These are phyloP conservation scores for Plasmodium coatneyi DNA, from an alignment of 169 alveolate species.

Conservation along the genomic window DNA sequence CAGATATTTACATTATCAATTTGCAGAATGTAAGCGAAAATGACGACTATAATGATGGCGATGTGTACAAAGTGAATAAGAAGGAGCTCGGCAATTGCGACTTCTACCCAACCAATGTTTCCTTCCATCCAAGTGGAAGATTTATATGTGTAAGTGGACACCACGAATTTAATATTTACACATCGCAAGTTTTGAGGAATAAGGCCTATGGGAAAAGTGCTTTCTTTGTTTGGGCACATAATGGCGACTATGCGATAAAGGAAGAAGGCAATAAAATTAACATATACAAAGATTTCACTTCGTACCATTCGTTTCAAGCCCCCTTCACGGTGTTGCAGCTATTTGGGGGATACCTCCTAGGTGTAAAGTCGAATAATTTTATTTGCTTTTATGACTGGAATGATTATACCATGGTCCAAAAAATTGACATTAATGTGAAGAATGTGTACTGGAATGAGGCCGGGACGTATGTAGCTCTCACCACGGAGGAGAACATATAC, in stretches of 20 bases:
- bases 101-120: conserved; percentile 92
- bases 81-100: conserved; percentile 94
- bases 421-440: conserved; percentile 67
- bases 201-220: conserved; percentile 95
- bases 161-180: conserved; percentile 96
- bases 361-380: conserved; percentile 91
- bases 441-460: conserved; percentile 83
- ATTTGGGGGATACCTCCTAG: conserved; percentile 92
- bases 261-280: conserved; percentile 90
- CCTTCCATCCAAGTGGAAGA: conserved; percentile 98
- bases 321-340: conserved; percentile 89
- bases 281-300: conserved; percentile 88
- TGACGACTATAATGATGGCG: conserved; percentile 71
- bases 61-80: conserved; percentile 75
- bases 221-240: conserved; percentile 95
- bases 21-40: conserved; percentile 79
- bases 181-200: conserved; percentile 91
- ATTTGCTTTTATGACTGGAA: conserved; percentile 97
- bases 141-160: conserved; percentile 97
- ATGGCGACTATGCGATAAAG: conserved; percentile 95
- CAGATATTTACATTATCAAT: conserved; percentile 94
- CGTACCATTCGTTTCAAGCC: conserved; percentile 88
- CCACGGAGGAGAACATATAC: conserved; percentile 77
- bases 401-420: conserved; percentile 76
- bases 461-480: conserved; percentile 79